These are phyloP conservation scores for Cladosporium sp. DNA, from an alignment of 2,329 filamentous ascomycete genomes.

Conservation along the genomic window DNA sequence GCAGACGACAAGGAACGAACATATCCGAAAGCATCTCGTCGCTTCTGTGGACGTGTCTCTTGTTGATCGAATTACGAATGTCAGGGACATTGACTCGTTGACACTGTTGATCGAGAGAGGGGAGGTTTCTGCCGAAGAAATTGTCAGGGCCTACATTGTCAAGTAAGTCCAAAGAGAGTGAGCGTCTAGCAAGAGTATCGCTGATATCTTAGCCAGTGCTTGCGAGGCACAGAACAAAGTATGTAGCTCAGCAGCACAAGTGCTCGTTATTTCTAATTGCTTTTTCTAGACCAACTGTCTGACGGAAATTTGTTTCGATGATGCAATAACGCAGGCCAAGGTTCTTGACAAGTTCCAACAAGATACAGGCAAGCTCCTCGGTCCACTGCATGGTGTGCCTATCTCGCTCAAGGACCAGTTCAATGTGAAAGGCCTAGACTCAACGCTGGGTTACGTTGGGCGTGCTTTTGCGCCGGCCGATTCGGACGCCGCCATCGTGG, in stretches of 20 bases:
- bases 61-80: not conserved
- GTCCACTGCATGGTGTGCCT: slow-evolving; percentile 40
- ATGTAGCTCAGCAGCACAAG: not conserved
- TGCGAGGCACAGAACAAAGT: slow-evolving; percentile 25
- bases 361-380: slow-evolving; percentile 42
- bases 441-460: slow-evolving; percentile 54
- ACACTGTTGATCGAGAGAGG: not conserved
- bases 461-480: slow-evolving; percentile 51
- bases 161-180: slow-evolving; percentile 15
- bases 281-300: slow-evolving; percentile 16
- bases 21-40: not conserved
- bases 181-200: not conserved
- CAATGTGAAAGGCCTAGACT: slow-evolving; percentile 53
- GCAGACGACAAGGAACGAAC: not conserved
- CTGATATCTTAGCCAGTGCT: slow-evolving; percentile 19
- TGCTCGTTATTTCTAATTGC: not conserved
- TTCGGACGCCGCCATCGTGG: slow-evolving; percentile 53
- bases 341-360: slow-evolving; percentile 53
- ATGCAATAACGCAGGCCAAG: slow-evolving; percentile 52
- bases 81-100: not conserved
- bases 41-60: too few relatives aligned
- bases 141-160: slow-evolving; percentile 22
- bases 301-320: slow-evolving; percentile 56
- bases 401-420: slow-evolving; percentile 59
- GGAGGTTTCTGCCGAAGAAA: slow-evolving; percentile 19